A percentile compares a stretch with the other conserved stretches of the same genome.
Evolutionary conservation across 805 yeast genomes (phyloP).

Genomic region (Wickerhamomyces strasburgensis): DNA sequence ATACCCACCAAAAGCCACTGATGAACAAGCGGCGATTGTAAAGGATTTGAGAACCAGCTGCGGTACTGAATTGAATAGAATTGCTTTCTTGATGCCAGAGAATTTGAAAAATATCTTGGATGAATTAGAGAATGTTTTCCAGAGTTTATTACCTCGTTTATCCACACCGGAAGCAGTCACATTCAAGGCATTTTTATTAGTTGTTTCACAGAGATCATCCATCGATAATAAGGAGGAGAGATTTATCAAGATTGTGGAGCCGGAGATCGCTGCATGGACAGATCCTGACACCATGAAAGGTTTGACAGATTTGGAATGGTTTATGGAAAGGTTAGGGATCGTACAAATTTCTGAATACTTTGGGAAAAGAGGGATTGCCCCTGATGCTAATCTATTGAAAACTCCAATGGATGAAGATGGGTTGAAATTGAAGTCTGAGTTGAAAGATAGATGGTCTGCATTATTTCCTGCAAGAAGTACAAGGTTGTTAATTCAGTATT

Average conservation of each 20-base stretch:
- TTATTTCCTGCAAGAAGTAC: conserved; percentile 95
- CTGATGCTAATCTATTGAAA: conserved; percentile 65
- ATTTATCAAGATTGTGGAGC: conserved; percentile 86
- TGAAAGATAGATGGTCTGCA: conserved; percentile 89
- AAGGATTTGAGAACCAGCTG: conserved; percentile 87
- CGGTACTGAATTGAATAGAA: conserved; percentile 89
- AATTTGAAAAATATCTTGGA: conserved; percentile 73
- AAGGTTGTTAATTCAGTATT: conserved; percentile 88
- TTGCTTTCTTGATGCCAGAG: conserved; percentile 94
- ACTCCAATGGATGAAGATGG: conserved; percentile 92
- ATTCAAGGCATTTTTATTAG: conserved; percentile 84
- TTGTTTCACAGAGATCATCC: conserved; percentile 84
- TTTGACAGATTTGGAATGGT: conserved; percentile 87
- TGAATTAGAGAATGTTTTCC: conserved; percentile 79
- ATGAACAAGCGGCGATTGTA: conserved; percentile 72
- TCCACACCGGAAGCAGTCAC: conserved; percentile 92
- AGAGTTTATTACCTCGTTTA: conserved; percentile 65
- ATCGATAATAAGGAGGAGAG: conserved; percentile 68
- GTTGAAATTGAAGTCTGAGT: conserved; percentile 60
- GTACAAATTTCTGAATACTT: conserved; percentile 92
- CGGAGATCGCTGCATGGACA: conserved; percentile 89
- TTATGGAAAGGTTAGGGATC: conserved; percentile 95
- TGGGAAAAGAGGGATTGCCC: conserved; percentile 73
- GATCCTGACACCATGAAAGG: conserved; percentile 90
- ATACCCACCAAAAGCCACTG: conserved; percentile 60